Base-by-base conservation (phyloP, 1,284 basidiomycete species). In the Microbotryum scabiosae region DNA sequence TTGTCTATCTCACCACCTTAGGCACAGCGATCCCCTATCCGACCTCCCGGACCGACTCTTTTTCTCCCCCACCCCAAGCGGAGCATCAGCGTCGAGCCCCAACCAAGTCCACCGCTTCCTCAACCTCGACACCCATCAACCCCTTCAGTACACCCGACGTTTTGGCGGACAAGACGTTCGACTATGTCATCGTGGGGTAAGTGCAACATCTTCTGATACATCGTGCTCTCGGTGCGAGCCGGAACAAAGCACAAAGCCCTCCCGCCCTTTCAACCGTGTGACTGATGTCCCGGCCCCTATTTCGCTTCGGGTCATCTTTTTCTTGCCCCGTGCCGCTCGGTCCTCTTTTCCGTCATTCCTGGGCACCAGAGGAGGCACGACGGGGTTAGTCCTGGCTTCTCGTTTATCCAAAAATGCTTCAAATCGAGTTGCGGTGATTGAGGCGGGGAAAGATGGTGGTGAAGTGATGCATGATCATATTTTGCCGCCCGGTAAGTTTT, bases 331-430 rank as follows among this genome's bases (percentile, higher is more conserved):
- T 49, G 26, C 47, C 21, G 21, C 47, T 49, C 23, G 21, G 23
- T 49, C 16, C 47, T 23, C 28, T 18, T 72, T 48, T 66, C 71
- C 43, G 63, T 67, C 16, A 68, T 61, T 9, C 6, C 21, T 20
- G 23, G 3, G 12, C 3, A 9, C 32, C 56, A 66, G 64, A 46
- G 87, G 86, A 41, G 87, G 87, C 48, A 80, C 84, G 5, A 85
- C 85, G 5, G 88, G 87, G 32, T 79, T 89, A 25, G 84, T 84
- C 8, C 73, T 90, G 30, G 88, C 86, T 1, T 76, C 81, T 18
- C 81, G 86, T 28, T 78, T 90, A n/a, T 81, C 84, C 0, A 86
- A 86, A 64, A 86, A 76, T 73, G 78, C 77, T n/a, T 84, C 84
- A 1, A 84, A 89, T 10, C 79, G 85, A 14, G 73, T 76, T 16